Conservation (phyloP, 129 eudicot genomes). For the Flaveria trinervia region DNA sequence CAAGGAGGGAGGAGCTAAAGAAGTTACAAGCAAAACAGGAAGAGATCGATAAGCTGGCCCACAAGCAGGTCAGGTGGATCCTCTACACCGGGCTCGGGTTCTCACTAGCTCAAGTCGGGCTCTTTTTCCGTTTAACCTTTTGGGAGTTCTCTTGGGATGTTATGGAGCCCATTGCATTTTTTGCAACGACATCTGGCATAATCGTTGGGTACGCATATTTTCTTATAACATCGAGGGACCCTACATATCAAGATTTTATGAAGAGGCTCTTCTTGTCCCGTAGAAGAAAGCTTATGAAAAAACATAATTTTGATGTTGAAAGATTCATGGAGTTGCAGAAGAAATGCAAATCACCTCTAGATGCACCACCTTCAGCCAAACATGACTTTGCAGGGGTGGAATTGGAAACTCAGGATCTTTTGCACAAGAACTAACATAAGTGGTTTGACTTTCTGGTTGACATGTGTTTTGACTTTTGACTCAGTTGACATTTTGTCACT, state of each 20-base stretch:
- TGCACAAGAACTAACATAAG: neutral
- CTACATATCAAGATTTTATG: neutral
- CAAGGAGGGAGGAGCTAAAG: neutral
- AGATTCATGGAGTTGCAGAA: slow-evolving; percentile 10
- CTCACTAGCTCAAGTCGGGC: neutral
- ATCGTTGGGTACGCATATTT: slow-evolving; percentile 6
- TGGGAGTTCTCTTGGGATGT: slow-evolving; percentile 12
- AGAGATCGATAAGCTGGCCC: neutral
- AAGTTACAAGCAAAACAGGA: neutral
- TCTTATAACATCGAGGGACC: neutral
- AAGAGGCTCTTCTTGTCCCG: slow-evolving; percentile 13
- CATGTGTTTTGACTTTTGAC: neutral
- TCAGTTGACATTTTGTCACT: neutral
- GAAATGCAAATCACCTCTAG: slow-evolving; percentile 10
- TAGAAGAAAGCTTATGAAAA: neutral
- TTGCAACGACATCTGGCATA: neutral
- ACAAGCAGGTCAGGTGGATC: slow-evolving; percentile 5
- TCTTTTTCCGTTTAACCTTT: neutral
- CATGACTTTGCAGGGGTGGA: slow-evolving; percentile 1
- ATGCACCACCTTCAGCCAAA: slow-evolving; percentile 7
- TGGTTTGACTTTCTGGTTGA: slow-evolving; percentile 6
- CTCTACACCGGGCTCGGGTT: neutral
- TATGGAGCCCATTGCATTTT: slow-evolving; percentile 10
- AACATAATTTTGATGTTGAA: neutral
- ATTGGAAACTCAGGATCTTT: slow-evolving; percentile 8